These are phyloP conservation scores for Annulohypoxylon nitens DNA, from an alignment of 495 filamentous ascomycete genomes.

Conservation along the genomic window DNA sequence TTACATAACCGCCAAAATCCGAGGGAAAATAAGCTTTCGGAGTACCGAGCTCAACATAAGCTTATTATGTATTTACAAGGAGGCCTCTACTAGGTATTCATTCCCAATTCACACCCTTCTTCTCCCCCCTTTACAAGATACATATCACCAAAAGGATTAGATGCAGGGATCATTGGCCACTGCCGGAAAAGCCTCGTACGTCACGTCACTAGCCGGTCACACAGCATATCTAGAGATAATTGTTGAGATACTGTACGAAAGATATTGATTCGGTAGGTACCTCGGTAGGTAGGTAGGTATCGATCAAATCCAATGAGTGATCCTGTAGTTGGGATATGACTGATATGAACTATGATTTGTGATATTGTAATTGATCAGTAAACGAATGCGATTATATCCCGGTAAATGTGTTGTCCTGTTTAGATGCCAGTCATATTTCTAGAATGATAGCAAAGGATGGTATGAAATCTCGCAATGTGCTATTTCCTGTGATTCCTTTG, in stretches of 20 bases:
- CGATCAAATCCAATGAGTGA: background rate
- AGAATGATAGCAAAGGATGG: background rate
- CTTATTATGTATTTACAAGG: slow-evolving; percentile 23
- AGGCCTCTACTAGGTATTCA: background rate
- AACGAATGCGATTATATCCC: slow-evolving; percentile 10
- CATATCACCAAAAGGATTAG: background rate
- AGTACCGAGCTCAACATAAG: slow-evolving; percentile 35
- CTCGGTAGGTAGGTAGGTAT: too few species aligned
- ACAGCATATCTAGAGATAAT: slow-evolving; percentile 11
- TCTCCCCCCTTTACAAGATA: background rate
- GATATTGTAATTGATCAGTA: slow-evolving; percentile 11
- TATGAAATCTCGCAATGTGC: background rate
- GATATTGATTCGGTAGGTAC: background rate
- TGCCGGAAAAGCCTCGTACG: slow-evolving; percentile 25
- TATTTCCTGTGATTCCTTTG: background rate
- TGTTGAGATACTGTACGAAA: background rate
- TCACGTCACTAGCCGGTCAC: slow-evolving; percentile 7
- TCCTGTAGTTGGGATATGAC: background rate
- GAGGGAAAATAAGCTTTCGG: slow-evolving; percentile 43
- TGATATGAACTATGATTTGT: slow-evolving; percentile 4
- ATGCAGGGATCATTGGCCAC: background rate
- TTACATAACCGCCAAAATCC: slow-evolving; percentile 21
- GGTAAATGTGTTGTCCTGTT: background rate
- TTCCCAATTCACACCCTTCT: background rate
- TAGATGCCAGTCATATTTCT: background rate